Evolutionary conservation across 208 protist genomes (phyloP).

Genomic region (Porcisia hertigi): DNA sequence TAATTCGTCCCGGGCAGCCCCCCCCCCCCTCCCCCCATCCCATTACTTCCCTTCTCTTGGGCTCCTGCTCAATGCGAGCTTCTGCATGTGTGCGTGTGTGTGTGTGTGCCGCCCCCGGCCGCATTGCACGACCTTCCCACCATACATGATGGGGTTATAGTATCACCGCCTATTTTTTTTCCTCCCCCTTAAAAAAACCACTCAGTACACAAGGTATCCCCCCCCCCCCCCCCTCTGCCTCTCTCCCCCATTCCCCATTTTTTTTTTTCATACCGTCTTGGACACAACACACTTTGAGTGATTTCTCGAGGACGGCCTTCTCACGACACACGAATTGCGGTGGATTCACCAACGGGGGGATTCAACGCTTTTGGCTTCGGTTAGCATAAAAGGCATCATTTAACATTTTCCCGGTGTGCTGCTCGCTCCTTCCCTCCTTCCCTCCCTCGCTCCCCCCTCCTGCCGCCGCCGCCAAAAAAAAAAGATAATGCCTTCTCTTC

Average conservation of each 20-base stretch:
- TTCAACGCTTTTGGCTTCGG: background rate
- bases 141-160: too few species aligned
- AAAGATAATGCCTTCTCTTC: constrained; percentile 15
- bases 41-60: too few species aligned
- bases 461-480: background rate
- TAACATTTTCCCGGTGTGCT: background rate
- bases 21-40: background rate
- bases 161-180: too few species aligned
- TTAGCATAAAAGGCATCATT: background rate
- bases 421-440: background rate
- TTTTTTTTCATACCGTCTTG: too few species aligned
- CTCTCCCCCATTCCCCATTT: background rate
- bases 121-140: too few species aligned
- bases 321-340: background rate
- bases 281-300: too few species aligned
- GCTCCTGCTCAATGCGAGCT: background rate
- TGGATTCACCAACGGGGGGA: background rate
- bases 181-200: too few species aligned
- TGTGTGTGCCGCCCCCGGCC: background rate
- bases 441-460: background rate
- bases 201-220: too few species aligned
- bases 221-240: background rate
- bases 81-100: background rate
- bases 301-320: background rate
- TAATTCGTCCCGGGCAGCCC: background rate